Conservation (phyloP, 139 green algal genomes). For the Chlamydomonas incerta region DNA sequence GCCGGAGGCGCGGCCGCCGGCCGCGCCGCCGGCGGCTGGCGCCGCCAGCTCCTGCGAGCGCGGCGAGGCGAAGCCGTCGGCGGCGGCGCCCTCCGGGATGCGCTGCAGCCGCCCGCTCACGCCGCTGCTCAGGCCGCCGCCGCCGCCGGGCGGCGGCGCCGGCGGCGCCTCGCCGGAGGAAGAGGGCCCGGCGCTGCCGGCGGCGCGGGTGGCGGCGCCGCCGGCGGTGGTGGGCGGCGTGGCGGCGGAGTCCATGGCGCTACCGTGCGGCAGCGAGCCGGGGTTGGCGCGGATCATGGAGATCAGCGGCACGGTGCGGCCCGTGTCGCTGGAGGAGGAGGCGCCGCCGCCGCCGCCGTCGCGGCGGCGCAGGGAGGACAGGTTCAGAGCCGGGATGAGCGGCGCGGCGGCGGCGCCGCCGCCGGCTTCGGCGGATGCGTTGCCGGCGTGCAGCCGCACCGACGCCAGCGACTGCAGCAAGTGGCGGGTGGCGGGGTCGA, state of each 20-base stretch:
- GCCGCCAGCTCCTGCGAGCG: too few relatives aligned
- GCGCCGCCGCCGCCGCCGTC: neutral
- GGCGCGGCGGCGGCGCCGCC: neutral
- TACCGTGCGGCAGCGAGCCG: slow-evolving; percentile 8
- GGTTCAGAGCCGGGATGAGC: slow-evolving; percentile 24
- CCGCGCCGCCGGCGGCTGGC: too few relatives aligned
- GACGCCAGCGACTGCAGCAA: too few relatives aligned
- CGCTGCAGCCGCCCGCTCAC: neutral
- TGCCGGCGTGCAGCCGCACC: too few relatives aligned
- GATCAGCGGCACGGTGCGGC: slow-evolving; percentile 31
- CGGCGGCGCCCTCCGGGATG: neutral
- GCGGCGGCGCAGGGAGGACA: slow-evolving; percentile 14
- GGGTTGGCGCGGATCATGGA: neutral
- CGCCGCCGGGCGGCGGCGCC: neutral
- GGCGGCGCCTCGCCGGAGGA: too few relatives aligned
- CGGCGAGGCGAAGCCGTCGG: too few relatives aligned
- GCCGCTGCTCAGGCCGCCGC: neutral
- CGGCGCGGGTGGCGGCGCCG: neutral
- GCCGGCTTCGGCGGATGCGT: too few relatives aligned
- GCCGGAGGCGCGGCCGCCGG: too few relatives aligned
- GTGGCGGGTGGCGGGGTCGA: too few relatives aligned
- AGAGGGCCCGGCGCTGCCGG: neutral
- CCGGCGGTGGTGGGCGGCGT: neutral
- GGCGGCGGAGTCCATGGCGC: slow-evolving; percentile 6
- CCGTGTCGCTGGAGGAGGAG: neutral